Evolutionary conservation across 2,329 filamentous ascomycete genomes (phyloP), one percentile per base, ranked within the genome.

Genomic region (Paraphoma chrysanthemicola): DNA sequence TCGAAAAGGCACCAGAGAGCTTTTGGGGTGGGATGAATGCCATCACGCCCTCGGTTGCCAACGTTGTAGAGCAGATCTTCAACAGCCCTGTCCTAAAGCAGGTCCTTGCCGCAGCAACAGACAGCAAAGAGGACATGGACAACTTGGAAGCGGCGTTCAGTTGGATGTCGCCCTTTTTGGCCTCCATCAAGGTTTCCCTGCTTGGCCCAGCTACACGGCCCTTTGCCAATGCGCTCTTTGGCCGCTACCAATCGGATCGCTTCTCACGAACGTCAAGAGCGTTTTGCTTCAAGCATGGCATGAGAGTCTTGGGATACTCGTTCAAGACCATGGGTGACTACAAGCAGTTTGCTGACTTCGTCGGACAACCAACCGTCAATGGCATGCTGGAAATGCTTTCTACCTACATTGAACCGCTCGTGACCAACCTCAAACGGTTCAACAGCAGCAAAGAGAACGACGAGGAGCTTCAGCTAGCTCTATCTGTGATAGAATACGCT

Each of bases 21-120:
- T 95, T 97, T 67, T 97, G 94, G 94, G 90, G 92, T 67, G 89
- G 92, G 1, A 89, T 96, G 78, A 89, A 90, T 48, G 86, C 92
- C 30, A 91, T 94, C 48, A 90, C 91, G 0, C 90, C 92, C 3
- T 90, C 91, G 1, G 90, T 92, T 4, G 88, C 88, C 42, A 87
- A 89, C 33, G 87, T 98, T 46, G 87, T 92, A n/a, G 93, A 97
- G 71, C 86, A 93, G 61, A 86, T 97, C 43, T 91, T 95, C 67
- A 86, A 85, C 56, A 93, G 90, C 59, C 88, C 88, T 7, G 82
- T 85, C 3, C 87, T 91, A 66, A 83, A 83, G 33, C 78, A 78
- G n/a, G 73, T 91, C 6, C 82, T 93, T 11, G 81, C 83, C 58
- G 81, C 80, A 36, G 67, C 69, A 10, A 68, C 54, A 7, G 65